Base-by-base conservation (phyloP, 2,329 filamentous ascomycete genomes). In the Penicillium sp. region DNA sequence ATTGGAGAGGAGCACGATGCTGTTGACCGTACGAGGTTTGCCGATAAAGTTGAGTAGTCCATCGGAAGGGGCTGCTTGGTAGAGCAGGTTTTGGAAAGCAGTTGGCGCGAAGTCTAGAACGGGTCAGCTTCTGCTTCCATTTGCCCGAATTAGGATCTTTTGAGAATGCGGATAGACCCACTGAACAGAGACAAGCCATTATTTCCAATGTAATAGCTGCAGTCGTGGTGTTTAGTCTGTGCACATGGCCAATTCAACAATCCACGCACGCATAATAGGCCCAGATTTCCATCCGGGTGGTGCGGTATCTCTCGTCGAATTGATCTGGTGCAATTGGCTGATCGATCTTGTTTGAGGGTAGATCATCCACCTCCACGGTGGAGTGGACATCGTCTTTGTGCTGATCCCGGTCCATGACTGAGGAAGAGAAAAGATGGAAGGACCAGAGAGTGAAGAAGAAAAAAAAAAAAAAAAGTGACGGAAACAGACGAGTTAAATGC, bases 1-100 rank as follows among this genome's bases (percentile, higher is more conserved):
- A 66, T 89, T 89, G 68, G 81, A 80, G 0, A 88, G 76, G 8
- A 89, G 75, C 4, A 89, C 84, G 53, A 89, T 86, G 57, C 82
- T 86, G 69, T 87, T 86, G 65, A 87, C 82, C n/a, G 83, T 83
- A 53, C 85, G 80, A 25, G 79, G 71, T 38, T 75, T 75, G 15
- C 86, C 86, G 1, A 82, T 81, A 59, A 89, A 88, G 2, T 66
- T 64, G 23, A 89, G 71, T 1, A 82, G 76, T 1, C 78, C 80
- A 10, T 76, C 77, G 49, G 83, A 77, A 8, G 82, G 80, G 4
- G 84, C 85, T 0, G 86, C 85, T 69, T 87, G 82, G 51, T 79
- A 82, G 27, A 89, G 75, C 9, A 89, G 73, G 64, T 88, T 87
- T 65, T 89, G 86, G 57, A 87, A 87, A 19, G 83, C 83, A 2